Evolutionary conservation across 371 early-diverging fungal genomes (phyloP).

Genomic region (Cokeromyces recurvatus): DNA sequence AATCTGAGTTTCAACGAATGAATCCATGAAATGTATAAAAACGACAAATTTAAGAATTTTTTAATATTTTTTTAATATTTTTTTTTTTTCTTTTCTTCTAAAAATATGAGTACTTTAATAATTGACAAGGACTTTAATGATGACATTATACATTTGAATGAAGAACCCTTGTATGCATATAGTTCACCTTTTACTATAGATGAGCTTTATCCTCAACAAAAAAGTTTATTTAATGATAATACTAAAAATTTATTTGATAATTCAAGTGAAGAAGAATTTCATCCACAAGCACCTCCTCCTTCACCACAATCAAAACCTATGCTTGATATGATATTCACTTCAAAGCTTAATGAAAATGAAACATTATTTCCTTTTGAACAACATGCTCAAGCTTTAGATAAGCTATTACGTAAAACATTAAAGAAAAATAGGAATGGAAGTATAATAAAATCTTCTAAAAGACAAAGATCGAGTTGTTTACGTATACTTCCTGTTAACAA

Average conservation of each 20-base stretch:
- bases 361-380: neutral
- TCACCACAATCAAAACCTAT: slow-evolving; percentile 23
- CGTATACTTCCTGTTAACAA: neutral
- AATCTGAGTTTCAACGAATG: too few relatives aligned
- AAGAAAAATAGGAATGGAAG: too few relatives aligned
- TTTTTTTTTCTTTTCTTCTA: neutral
- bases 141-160: slow-evolving; percentile 7
- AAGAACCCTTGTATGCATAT: slow-evolving; percentile 3
- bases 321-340: slow-evolving; percentile 17
- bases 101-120: slow-evolving; percentile 2
- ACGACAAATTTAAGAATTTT: too few relatives aligned
- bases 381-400: slow-evolving; percentile 17
- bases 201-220: neutral
- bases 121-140: slow-evolving; percentile 7
- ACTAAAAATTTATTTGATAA: neutral
- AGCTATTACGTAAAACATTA: slow-evolving; percentile 11
- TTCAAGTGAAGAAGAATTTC: slow-evolving; percentile 15
- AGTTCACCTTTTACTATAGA: slow-evolving; percentile 2
- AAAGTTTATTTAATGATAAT: neutral
- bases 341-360: neutral
- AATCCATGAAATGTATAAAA: too few relatives aligned
- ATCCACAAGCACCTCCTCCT: slow-evolving; percentile 22
- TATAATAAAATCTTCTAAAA: neutral
- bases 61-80: neutral
- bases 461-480: neutral